Evolutionary conservation across 768 basidiomycete genomes (phyloP).

Genomic region (Coprinellus micaceus): DNA sequence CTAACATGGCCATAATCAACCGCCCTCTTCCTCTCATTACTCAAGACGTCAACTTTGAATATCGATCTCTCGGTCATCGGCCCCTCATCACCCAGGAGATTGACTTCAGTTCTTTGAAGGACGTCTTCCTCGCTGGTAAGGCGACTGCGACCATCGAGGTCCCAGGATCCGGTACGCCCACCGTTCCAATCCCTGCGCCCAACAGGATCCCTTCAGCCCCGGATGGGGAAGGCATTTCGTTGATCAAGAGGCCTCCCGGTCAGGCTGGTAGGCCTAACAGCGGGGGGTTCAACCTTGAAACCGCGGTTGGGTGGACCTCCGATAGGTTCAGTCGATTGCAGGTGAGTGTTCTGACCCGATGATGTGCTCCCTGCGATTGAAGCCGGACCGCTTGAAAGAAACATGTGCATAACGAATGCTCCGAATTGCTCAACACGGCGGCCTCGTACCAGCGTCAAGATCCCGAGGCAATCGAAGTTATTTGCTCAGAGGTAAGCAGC

Average conservation of each 20-base stretch:
- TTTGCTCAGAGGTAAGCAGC: not conserved
- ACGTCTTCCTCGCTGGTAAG: not conserved
- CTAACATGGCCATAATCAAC: not conserved
- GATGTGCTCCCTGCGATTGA: too few relatives aligned
- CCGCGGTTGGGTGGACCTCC: constrained; percentile 14
- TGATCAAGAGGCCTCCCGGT: constrained; percentile 17
- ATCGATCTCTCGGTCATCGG: not conserved
- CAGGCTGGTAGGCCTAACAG: constrained; percentile 17
- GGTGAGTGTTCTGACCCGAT: not conserved
- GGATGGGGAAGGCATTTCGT: too few relatives aligned
- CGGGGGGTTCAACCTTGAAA: constrained; percentile 20
- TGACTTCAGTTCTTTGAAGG: too few relatives aligned
- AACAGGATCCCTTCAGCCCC: not conserved
- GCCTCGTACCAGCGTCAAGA: not conserved
- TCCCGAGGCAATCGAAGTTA: not conserved
- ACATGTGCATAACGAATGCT: not conserved
- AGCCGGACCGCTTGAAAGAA: too few relatives aligned
- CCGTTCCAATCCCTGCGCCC: not conserved
- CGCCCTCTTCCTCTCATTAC: not conserved
- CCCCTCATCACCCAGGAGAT: not conserved
- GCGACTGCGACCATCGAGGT: not conserved
- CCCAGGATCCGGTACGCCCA: not conserved
- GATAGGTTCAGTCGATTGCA: not conserved
- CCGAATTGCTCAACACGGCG: not conserved
- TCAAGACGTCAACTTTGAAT: not conserved